Percentiles rank a stretch among this genome's conserved stretches.
phyloP scores from a whole-genome alignment of 805 yeast genomes.

The Saccharomycopsis microspora region DNA sequence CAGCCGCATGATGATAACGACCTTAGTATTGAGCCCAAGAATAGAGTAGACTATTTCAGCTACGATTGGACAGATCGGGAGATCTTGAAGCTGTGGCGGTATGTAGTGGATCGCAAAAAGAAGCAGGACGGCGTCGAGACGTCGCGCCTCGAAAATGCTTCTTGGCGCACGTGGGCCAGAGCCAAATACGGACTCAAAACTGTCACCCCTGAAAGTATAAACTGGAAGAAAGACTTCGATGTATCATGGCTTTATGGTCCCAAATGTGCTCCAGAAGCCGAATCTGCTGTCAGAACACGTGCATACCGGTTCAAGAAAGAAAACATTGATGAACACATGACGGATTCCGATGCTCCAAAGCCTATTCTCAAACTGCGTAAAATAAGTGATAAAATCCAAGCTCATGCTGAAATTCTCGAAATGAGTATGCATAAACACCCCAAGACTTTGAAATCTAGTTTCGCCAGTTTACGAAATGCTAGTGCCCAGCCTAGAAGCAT shows the following conservation, averaged over 20 bases:
- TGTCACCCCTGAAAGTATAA: conserved; percentile 80
- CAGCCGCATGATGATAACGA: conserved; percentile 79
- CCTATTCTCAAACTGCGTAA: conserved; percentile 36
- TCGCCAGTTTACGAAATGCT: conserved; percentile 1
- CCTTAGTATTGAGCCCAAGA: conserved; percentile 66
- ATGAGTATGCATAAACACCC: conserved; percentile 4
- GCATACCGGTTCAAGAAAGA: conserved; percentile 9
- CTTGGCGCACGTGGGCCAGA: conserved; percentile 96
- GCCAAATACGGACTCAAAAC: conserved; percentile 55
- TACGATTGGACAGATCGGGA: conserved; percentile 95
- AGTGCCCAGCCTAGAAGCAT: conserved; percentile 27
- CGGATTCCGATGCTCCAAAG: conserved; percentile 21
- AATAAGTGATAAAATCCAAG: conserved; percentile 33
- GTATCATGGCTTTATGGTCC: conserved; percentile 99
- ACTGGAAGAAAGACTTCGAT: conserved; percentile 95
- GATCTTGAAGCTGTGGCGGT: conserved; percentile 91
- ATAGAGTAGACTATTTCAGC: conserved; percentile 89
- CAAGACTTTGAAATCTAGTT: conserved; percentile 12
- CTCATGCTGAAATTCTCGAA: conserved; percentile 27
- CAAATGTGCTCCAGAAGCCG: conserved; percentile 16
- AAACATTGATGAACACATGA: neutral
- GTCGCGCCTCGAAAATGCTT: conserved; percentile 61
- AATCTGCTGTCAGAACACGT: conserved; percentile 15
- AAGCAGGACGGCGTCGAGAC: conserved; percentile 34
- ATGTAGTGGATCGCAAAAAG: conserved; percentile 43